These are phyloP conservation scores for Phytophthora uliginosa DNA, from an alignment of 352 stramenopile genomes.

Conservation along the genomic window DNA sequence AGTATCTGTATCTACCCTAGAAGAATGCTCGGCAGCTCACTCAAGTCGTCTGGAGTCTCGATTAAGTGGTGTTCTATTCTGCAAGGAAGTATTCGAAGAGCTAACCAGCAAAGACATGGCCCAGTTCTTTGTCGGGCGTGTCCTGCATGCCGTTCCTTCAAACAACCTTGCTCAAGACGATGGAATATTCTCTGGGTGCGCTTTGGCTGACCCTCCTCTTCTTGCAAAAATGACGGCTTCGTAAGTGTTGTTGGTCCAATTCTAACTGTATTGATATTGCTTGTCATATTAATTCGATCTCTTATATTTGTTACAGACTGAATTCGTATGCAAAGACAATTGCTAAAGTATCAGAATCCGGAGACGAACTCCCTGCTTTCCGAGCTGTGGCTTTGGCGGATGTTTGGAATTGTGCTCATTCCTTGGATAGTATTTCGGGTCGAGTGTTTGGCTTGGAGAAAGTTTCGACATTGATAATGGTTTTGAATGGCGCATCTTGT, in stretches of 20 bases:
- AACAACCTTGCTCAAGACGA: conserved; percentile 38
- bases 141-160: conserved; percentile 39
- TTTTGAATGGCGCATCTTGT: conserved; percentile 6
- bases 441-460: conserved; percentile 24
- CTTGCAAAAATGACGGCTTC: conserved; percentile 25
- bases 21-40: conserved; percentile 43
- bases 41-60: conserved; percentile 47
- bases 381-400: conserved; percentile 36
- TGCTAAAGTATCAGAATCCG: conserved; percentile 1
- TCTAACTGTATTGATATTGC: no score
- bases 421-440: conserved; percentile 21
- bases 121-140: conserved; percentile 50
- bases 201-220: conserved; percentile 31
- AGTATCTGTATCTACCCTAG: conserved; percentile 26
- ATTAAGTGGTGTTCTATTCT: conserved; percentile 45
- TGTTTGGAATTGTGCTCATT: conserved; percentile 40
- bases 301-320: conserved; percentile 18
- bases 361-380: conserved; percentile 15
- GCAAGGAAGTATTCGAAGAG: conserved; percentile 24
- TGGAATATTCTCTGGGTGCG: conserved; percentile 38
- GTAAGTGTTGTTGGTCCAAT: conserved; percentile 24
- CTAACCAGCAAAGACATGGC: conserved; percentile 33
- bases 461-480: conserved; percentile 28
- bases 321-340: conserved; percentile 32
- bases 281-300: conserved; percentile 10